These are phyloP conservation scores for Curvularia lunata DNA, from an alignment of 2,329 filamentous ascomycete species.

Conservation along the genomic window DNA sequence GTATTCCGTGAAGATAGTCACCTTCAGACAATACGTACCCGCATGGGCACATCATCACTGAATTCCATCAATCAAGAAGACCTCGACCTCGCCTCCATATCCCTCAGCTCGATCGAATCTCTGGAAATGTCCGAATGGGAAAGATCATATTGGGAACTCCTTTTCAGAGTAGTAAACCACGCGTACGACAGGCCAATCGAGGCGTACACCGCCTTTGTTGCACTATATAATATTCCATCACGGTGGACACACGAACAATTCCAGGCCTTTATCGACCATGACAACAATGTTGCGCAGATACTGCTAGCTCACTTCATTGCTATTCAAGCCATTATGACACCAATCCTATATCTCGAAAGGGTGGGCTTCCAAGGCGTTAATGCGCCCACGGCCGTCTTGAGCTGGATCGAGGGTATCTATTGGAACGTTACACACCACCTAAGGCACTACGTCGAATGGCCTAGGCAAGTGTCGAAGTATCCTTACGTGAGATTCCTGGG, in stretches of 20 bases:
- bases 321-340: conserved; percentile 54
- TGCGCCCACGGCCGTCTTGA: conserved; percentile 39
- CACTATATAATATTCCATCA: conserved; percentile 52
- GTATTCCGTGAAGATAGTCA: conserved; percentile 44
- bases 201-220: conserved; percentile 53
- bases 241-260: conserved; percentile 52
- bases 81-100: conserved; percentile 41
- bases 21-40: conserved; percentile 39
- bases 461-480: conserved; percentile 38
- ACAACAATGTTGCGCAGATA: conserved; percentile 52
- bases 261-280: conserved; percentile 52
- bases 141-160: conserved; percentile 33
- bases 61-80: conserved; percentile 33
- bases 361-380: conserved; percentile 44
- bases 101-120: conserved; percentile 33
- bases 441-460: conserved; percentile 40
- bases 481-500: conserved; percentile 38
- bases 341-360: conserved; percentile 47
- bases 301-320: conserved; percentile 57
- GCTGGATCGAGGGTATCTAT: conserved; percentile 46
- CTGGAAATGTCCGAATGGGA: conserved; percentile 42
- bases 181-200: conserved; percentile 41
- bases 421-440: conserved; percentile 31
- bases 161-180: conserved; percentile 35
- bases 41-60: conserved; percentile 28